A percentile compares a stretch with the other conserved stretches of the same genome.
Conservation (phyloP, 805 yeast species). For the Cyberlindnera maritima region DNA sequence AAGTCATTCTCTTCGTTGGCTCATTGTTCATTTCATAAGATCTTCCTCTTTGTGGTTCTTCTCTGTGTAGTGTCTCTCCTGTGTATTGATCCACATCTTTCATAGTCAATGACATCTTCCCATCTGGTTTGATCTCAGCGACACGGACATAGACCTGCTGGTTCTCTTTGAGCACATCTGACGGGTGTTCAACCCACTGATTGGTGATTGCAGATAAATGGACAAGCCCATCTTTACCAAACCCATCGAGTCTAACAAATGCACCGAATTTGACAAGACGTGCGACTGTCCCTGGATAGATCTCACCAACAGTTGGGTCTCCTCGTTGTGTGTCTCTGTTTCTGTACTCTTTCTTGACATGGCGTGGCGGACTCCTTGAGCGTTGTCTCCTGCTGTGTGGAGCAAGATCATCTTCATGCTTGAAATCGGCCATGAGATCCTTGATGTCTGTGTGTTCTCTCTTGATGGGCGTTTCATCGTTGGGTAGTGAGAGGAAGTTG, state of each 20-base stretch:
- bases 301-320: constrained; percentile 39
- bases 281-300: constrained; percentile 61
- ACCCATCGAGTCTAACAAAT: constrained; percentile 54
- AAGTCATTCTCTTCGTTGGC: constrained; percentile 47
- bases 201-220: constrained; percentile 69
- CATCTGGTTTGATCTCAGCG: constrained; percentile 39
- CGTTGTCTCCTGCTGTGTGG: constrained; percentile 7
- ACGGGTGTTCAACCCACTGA: constrained; percentile 52
- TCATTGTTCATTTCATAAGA: neutral
- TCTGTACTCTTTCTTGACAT: constrained; percentile 15
- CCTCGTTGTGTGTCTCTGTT: constrained; percentile 21
- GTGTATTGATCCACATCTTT: constrained; percentile 67
- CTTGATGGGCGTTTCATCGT: constrained; percentile 20
- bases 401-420: constrained; percentile 17
- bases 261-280: constrained; percentile 73
- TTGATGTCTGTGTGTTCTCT: constrained; percentile 12
- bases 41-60: constrained; percentile 4
- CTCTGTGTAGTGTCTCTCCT: constrained; percentile 41
- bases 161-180: constrained; percentile 51
- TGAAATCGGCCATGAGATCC: constrained; percentile 24
- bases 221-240: constrained; percentile 56
- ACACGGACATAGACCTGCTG: constrained; percentile 70
- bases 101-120: constrained; percentile 61
- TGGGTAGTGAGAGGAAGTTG: constrained; percentile 19
- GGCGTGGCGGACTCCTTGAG: constrained; percentile 10